phyloP scores from a whole-genome alignment of 1,139 yeast genomes.

The Protomyces inouyei region DNA sequence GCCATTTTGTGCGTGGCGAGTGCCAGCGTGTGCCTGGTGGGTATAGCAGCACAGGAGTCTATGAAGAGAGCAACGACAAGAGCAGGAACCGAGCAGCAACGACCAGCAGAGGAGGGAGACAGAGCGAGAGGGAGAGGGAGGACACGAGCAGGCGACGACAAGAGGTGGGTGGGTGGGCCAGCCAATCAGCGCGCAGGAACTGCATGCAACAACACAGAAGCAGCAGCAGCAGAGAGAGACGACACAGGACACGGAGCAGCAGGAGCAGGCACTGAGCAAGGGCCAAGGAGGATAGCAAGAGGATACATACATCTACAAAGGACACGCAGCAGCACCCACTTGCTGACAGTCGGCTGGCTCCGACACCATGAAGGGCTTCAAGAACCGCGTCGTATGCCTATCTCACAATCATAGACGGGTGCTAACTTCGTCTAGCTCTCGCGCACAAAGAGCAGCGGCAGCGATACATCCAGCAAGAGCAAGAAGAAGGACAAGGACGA shows the following conservation, averaged over 20 bases:
- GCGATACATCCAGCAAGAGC: constrained; percentile 18
- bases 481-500: constrained; percentile 24
- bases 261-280: too few species aligned
- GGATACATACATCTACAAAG: too few species aligned
- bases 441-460: constrained; percentile 26
- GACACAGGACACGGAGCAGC: too few species aligned
- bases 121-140: not conserved
- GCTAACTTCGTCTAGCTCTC: constrained; percentile 20
- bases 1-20: not conserved
- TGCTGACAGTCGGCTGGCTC: too few species aligned
- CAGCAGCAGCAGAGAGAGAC: too few species aligned
- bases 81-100: not conserved
- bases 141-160: not conserved
- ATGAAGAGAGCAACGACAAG: not conserved
- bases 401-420: not conserved
- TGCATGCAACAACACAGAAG: too few species aligned
- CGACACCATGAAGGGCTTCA: constrained; percentile 36
- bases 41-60: not conserved
- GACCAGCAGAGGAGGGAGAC: not conserved
- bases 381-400: constrained; percentile 35
- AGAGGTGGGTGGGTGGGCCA: too few species aligned
- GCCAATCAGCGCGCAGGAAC: too few species aligned
- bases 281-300: too few species aligned
- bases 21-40: not conserved
- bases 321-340: too few species aligned